These are phyloP conservation scores for Ziziphus jujuba DNA, from an alignment of 306 rosid species.

Conservation along the genomic window DNA sequence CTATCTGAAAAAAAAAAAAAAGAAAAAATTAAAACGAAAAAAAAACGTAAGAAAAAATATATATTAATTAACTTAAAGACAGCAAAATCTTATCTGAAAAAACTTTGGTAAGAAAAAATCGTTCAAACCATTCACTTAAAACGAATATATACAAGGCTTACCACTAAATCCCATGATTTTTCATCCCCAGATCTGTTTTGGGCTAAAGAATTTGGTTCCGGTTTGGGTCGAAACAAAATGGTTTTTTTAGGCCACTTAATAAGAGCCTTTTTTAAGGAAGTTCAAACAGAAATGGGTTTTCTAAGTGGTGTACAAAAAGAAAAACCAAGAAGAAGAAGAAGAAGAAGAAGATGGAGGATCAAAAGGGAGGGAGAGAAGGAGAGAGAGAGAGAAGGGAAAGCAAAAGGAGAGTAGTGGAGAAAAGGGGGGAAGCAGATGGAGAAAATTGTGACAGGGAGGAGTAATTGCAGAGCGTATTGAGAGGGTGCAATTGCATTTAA, in stretches of 20 bases:
- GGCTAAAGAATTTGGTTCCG: neutral
- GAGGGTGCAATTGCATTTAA: constrained; percentile 99
- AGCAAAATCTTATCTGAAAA: neutral
- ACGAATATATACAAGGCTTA: neutral
- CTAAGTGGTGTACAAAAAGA: constrained; percentile 13
- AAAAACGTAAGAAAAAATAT: constrained; percentile 1
- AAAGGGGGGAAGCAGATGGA: constrained; percentile 40
- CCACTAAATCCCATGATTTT: neutral
- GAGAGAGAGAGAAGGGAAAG: constrained; percentile 28
- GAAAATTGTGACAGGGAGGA: constrained; percentile 62
- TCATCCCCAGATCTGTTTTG: constrained; percentile 41
- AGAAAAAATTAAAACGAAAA: neutral
- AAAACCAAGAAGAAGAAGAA: neutral
- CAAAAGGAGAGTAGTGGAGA: neutral
- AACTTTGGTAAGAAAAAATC: neutral
- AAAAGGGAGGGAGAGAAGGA: constrained; percentile 3
- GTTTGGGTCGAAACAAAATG: constrained; percentile 19
- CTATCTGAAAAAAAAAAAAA: constrained; percentile 14
- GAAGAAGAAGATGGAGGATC: constrained; percentile 6
- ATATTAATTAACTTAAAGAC: neutral
- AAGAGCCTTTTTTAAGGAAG: constrained; percentile 11
- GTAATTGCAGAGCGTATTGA: constrained; percentile 95
- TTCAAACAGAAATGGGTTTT: constrained; percentile 2
- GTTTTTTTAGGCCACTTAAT: constrained; percentile 16
- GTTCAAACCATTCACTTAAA: neutral